Base-by-base conservation (phyloP, 176 grass and related monocot genomes). In the Ensete ventricosum region DNA sequence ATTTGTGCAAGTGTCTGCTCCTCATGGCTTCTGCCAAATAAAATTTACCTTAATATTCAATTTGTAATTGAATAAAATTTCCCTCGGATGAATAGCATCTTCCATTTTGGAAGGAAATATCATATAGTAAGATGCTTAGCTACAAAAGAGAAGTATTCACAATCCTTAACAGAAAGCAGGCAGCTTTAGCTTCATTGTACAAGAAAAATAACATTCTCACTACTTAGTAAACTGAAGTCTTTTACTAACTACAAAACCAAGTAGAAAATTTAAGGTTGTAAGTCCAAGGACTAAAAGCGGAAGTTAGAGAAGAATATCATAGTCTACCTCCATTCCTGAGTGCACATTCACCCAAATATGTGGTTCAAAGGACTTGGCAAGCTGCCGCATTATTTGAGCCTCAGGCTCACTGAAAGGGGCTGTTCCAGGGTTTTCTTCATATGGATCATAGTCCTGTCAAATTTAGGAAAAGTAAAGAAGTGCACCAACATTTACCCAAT, bases 291-390 rank as follows among this genome's bases (percentile, higher is more conserved):
- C 13, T 34, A 11, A 51, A 51, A 76, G 16, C 50, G 29, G 67
- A 69, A 16, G 14, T 43, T 22, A 50, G 16, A 50, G 66, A 74
- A 21, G 50, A 23, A 69, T 76, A 0, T 11, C 65, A 62, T 60
- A 65, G 27, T 11, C 62, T 91, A 94, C 95, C 90, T 99, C 95
- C 88, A 94, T 99, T 84, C 95, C 95, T 71, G 95, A 99, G 75
- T 99, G 95, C 72, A 99, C 86, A 82, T 92, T 91, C 43, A 91
- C 84, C 95, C 95, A 99, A 73, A 99, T 87, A 91, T 99, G 95
- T 14, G 95, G 95, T 83, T 91, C 84, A 78, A 94, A 99, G 60
- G 90, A 91, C 59, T 78, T 81, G n/a, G 95, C 75, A 72, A 99
- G 77, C 53, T 89, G 89, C 62, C 79, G 83, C 88, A 99, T 99